Base-by-base conservation (phyloP, 2,329 filamentous ascomycete genomes). In the Karstenula rhodostoma region DNA sequence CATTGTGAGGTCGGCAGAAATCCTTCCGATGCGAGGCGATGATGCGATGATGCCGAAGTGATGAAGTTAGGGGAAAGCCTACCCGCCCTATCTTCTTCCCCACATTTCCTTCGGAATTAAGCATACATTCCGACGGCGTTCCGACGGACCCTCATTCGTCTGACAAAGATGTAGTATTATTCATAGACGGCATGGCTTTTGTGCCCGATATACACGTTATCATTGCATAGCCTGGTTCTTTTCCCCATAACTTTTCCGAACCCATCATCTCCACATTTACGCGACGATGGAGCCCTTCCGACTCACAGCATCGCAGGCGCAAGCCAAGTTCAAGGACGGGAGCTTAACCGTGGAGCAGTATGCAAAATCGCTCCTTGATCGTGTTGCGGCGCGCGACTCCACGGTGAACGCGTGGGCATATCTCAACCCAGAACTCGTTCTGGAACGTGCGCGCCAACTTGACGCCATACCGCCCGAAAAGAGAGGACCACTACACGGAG, bases 401-500 rank as follows among this genome's bases (percentile, higher is more conserved):
- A 59, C 58, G 29, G 67, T 70, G 9, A 61, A 75, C 23, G 74
- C 74, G 22, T 76, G 74, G 73, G 73, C 72, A 35, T 73, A 73
- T 49, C 67, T 77, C 10, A 60, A 73, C 19, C 61, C 68, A 2
- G 66, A 69, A 10, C 63, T 78, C n/a, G 81, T 87, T 2, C 73
- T 88, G 1, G 67, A 76, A 17, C 81, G 84, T 58, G 86, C 87
- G 0, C 77, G 73, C 46, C 72, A 72, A 12, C 79, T 89, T 0
- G 86, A 89, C 66, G 62, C 74, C 25, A 63, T 87, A 2, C 83
- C 85, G 0, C 46, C 63, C 0, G 76, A 79, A 1, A 64, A 84
- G 57, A 77, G 86, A 57, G 86, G 86, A 0, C 84, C 83, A 0
- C 72, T 89, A 0, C 86, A 88, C 66, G 86, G 86, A 1, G 71